Conservation (phyloP, 164 flowering plant genomes). For the grape (Vitis vinifera) region DNA sequence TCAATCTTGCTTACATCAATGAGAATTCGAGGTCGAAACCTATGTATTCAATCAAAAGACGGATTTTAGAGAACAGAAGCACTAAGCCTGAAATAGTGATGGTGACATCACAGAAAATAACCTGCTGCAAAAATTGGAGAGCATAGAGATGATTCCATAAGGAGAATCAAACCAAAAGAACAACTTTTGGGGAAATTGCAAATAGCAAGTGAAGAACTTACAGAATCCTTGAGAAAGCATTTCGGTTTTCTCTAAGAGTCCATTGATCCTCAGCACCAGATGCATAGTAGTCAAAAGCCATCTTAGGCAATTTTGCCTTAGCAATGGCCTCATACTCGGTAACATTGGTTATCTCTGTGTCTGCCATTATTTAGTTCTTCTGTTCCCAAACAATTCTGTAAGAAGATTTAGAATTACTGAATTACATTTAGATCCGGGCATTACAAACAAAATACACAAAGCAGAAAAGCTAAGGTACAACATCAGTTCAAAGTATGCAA, state of each 20-base stretch:
- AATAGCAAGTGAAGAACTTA: conserved; percentile 33
- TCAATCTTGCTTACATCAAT: conserved; percentile 86
- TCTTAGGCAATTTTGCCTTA: conserved; percentile 84
- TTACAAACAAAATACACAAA: not conserved
- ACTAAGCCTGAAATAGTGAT: not conserved
- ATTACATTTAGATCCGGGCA: not conserved
- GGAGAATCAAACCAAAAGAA: not conserved
- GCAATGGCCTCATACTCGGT: conserved; percentile 80
- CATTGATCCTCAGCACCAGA: conserved; percentile 98
- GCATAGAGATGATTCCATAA: conserved; percentile 1
- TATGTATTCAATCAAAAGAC: conserved; percentile 20
- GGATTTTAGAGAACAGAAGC: conserved; percentile 5
- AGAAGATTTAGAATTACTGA: conserved; percentile 1
- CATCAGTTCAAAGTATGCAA: too few species aligned
- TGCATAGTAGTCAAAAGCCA: conserved; percentile 89
- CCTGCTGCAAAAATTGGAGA: not conserved
- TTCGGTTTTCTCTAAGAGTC: conserved; percentile 78
- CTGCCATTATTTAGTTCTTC: conserved; percentile 3
- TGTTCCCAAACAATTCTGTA: conserved; percentile 11
- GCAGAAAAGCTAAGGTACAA: not conserved
- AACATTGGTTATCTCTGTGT: conserved; percentile 82
- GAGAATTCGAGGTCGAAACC: conserved; percentile 86
- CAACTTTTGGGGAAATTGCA: too few species aligned
- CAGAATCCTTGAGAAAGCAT: conserved; percentile 87
- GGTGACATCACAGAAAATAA: too few species aligned